Evolutionary conservation across 371 early-diverging fungal genomes (phyloP).

Genomic region (Actinomucor elegans): DNA sequence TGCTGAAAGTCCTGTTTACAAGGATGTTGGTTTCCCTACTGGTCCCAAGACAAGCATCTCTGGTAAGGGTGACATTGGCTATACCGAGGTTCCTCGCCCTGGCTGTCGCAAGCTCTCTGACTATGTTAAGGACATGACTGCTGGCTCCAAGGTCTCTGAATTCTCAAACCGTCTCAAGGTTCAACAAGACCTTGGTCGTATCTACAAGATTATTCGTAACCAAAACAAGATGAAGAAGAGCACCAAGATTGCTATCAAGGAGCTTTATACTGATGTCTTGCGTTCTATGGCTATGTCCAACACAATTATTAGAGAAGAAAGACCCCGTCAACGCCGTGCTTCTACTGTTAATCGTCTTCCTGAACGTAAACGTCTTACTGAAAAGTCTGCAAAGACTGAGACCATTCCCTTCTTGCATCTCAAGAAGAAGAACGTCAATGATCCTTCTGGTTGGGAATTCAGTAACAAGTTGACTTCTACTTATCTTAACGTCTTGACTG

Average conservation of each 20-base stretch:
- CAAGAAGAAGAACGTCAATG: conserved; percentile 61
- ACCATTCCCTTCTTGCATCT: conserved; percentile 82
- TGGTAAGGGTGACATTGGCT: conserved; percentile 81
- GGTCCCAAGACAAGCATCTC: conserved; percentile 79
- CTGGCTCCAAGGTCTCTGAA: conserved; percentile 69
- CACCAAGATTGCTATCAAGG: conserved; percentile 69
- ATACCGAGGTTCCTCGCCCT: conserved; percentile 75
- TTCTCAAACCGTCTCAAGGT: conserved; percentile 74
- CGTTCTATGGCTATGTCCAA: conserved; percentile 75
- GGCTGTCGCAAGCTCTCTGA: conserved; percentile 68
- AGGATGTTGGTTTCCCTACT: conserved; percentile 80
- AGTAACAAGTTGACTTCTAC: conserved; percentile 64
- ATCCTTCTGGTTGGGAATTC: conserved; percentile 75
- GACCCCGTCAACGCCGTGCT: conserved; percentile 48
- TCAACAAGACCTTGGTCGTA: conserved; percentile 75
- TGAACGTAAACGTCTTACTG: conserved; percentile 47
- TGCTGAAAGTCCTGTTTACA: conserved; percentile 79
- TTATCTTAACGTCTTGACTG: conserved; percentile 75
- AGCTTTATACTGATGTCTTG: conserved; percentile 72
- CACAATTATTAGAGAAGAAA: conserved; percentile 62
- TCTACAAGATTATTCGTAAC: conserved; percentile 78
- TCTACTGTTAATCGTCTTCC: conserved; percentile 46
- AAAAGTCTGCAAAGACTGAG: conserved; percentile 60
- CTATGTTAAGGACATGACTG: conserved; percentile 73
- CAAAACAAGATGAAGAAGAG: conserved; percentile 76